Evolutionary conservation across 2,329 filamentous ascomycete species (phyloP).

Genomic region (Penicillium sp.): DNA sequence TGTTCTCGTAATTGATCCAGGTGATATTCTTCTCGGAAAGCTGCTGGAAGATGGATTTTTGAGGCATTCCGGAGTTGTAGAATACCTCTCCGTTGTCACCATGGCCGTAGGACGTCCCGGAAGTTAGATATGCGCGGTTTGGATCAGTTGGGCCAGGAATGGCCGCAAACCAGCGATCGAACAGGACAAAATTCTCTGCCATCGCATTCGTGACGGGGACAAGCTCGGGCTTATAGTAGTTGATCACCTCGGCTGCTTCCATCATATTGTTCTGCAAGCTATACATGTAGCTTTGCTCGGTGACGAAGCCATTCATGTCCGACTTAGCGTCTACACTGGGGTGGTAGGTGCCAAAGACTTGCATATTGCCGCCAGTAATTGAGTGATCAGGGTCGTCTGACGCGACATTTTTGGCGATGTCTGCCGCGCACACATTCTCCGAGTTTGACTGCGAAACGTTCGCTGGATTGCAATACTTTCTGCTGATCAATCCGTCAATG

Average conservation of each 20-base stretch:
- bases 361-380: conserved; percentile 4
- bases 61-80: conserved; percentile 37
- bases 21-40: conserved; percentile 43
- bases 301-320: neutral
- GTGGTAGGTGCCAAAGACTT: conserved; percentile 3
- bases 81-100: conserved; percentile 42
- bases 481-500: conserved; percentile 9
- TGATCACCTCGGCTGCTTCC: conserved; percentile 5
- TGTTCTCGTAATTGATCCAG: conserved; percentile 44
- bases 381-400: conserved; percentile 6
- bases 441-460: conserved; percentile 28
- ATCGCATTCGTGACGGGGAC: conserved; percentile 45
- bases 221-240: conserved; percentile 46
- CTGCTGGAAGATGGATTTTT: conserved; percentile 45
- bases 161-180: conserved; percentile 48
- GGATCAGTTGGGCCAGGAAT: conserved; percentile 46
- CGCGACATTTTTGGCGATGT: conserved; percentile 3
- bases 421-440: conserved; percentile 1
- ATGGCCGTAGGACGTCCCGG: conserved; percentile 45
- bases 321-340: neutral
- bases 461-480: conserved; percentile 42
- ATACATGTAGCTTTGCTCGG: conserved; percentile 6
- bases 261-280: conserved; percentile 6
- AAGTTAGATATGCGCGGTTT: conserved; percentile 42
- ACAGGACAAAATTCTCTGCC: conserved; percentile 49